Evolutionary conservation across 2,329 filamentous ascomycete species (phyloP).

Genomic region (Paecilomyces fulvus): DNA sequence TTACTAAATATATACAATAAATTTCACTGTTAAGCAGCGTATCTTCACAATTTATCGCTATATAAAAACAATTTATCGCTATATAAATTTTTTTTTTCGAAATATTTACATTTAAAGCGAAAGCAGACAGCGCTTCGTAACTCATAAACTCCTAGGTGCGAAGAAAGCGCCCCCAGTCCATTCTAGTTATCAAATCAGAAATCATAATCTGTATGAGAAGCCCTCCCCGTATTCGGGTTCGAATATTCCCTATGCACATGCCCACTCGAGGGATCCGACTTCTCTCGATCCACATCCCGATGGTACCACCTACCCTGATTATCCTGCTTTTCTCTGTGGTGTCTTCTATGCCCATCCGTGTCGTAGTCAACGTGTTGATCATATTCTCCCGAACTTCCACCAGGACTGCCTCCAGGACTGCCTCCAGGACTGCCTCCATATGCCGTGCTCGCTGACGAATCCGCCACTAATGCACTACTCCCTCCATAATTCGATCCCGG

Average conservation of each 20-base stretch:
- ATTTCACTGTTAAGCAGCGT: no score
- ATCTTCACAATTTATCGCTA: no score
- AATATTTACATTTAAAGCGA: neutral
- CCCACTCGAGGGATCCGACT: conserved; percentile 4
- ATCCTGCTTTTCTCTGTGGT: conserved; percentile 22
- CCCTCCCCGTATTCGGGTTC: conserved; percentile 25
- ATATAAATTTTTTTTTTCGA: neutral
- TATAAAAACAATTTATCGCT: no score
- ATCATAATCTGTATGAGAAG: conserved; percentile 20
- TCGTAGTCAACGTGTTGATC: conserved; percentile 27
- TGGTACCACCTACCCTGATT: conserved; percentile 22
- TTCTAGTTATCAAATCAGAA: neutral
- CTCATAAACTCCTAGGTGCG: neutral
- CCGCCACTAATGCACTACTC: neutral
- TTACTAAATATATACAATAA: no score
- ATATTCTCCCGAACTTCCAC: conserved; percentile 15
- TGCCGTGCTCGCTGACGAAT: neutral
- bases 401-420: conserved; percentile 6
- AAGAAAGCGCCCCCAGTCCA: neutral
- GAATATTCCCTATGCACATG: conserved; percentile 24
- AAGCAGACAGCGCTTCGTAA: neutral
- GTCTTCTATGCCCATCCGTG: conserved; percentile 17
- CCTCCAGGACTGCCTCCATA: conserved; percentile 7
- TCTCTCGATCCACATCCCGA: conserved; percentile 23
- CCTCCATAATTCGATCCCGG: conserved; percentile 5